Base-by-base conservation (phyloP, 2,329 filamentous ascomycete species). In the Ophiosphaerella narmari region DNA sequence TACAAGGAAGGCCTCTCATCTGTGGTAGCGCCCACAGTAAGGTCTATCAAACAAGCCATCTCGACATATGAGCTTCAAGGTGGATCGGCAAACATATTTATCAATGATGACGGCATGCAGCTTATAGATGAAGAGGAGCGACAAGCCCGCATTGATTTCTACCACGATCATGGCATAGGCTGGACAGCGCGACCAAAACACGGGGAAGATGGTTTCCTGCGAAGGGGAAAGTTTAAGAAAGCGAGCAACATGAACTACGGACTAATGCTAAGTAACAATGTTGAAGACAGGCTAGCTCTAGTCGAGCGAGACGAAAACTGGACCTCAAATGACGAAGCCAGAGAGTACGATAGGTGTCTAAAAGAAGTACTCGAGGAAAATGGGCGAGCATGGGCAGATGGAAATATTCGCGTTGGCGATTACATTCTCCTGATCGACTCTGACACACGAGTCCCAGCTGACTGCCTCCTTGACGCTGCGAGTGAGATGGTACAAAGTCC, bases 321-420 rank as follows among this genome's bases (percentile, higher is more conserved):
- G 69, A 60, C 44, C 13, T 70, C 75, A 45, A 62, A 71, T 29
- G 63, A 73, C n/a, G 70, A 74, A 24, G 59, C 66, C 13, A 72
- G 71, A 59, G 72, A 65, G 3, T 72, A 70, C 42, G 37, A 42
- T 3, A 39, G 55, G 1, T 58, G 57, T n/a, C 46, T 92, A 35
- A 82, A 84, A 59, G 82, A 88, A 52, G 82, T 87, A n/a, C 79
- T 92, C 31, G 81, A 86, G 38, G 84, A 75, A 39, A 85, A 86
- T 18, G 83, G 86, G 24, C 87, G 87, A 23, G 89, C 62, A 9
- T 72, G 87, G 88, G 90, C 90, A 13, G 89, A 91, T 67, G 91
- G 90, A 54, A 91, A 94, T 72, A 88, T 96, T 61, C 89, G 91
- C 43, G 79, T 95, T 23, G 91, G 91, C 47, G 90, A 95, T 74